Evolutionary conservation across 768 basidiomycete genomes (phyloP).

Genomic region (Chalciporus sphaerocephalus): DNA sequence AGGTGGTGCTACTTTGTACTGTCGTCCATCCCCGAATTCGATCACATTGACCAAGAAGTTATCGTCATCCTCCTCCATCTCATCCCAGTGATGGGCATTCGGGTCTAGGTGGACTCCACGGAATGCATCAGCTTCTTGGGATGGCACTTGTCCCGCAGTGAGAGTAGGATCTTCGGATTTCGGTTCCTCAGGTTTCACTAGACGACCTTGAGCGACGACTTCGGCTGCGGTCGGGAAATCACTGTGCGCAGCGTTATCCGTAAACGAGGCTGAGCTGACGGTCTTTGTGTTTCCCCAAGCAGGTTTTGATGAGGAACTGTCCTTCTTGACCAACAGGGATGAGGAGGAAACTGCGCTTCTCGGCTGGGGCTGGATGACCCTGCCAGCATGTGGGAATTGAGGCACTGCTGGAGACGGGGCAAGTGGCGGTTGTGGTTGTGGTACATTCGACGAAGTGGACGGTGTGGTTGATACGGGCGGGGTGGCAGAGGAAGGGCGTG

Average conservation of each 20-base stretch:
- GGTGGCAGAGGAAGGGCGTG: slow-evolving; percentile 69
- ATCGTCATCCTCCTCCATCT: slow-evolving; percentile 93
- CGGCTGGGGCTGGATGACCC: slow-evolving; percentile 63
- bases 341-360: slow-evolving; percentile 35
- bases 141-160: slow-evolving; percentile 50
- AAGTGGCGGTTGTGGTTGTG: slow-evolving; percentile 43
- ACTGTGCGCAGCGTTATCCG: slow-evolving; percentile 42
- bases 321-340: slow-evolving; percentile 34
- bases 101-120: slow-evolving; percentile 91
- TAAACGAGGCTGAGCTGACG: slow-evolving; percentile 29
- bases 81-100: slow-evolving; percentile 96
- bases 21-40: slow-evolving; percentile 93
- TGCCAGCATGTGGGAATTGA: slow-evolving; percentile 55
- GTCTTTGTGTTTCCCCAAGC: slow-evolving; percentile 70
- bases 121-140: slow-evolving; percentile 90
- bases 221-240: slow-evolving; percentile 98
- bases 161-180: slow-evolving; percentile 51
- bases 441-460: slow-evolving; percentile 39
- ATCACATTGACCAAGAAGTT: slow-evolving; percentile 86
- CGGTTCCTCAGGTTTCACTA: slow-evolving; percentile 32
- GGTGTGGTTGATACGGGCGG: slow-evolving; percentile 55
- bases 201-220: slow-evolving; percentile 44
- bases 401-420: slow-evolving; percentile 40
- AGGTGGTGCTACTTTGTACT: slow-evolving; percentile 73
- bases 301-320: slow-evolving; percentile 40